phyloP scores from a whole-genome alignment of 1,139 yeast species.

The Candida freyschussii region DNA sequence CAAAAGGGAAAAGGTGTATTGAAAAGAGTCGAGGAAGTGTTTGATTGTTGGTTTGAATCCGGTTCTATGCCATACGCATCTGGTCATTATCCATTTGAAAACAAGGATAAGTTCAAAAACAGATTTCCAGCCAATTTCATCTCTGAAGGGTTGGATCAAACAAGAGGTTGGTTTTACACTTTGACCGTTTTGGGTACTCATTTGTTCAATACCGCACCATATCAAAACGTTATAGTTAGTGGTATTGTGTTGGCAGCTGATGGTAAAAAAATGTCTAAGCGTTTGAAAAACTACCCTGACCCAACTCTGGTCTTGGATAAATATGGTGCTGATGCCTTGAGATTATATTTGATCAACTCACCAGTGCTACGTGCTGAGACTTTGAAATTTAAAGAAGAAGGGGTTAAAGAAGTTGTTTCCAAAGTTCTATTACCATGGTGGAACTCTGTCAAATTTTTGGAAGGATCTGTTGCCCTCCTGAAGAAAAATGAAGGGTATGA shows the following conservation, averaged over 20 bases:
- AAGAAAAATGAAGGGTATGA: constrained; percentile 70
- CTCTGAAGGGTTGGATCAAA: constrained; percentile 98
- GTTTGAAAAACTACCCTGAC: constrained; percentile 97
- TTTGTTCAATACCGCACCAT: constrained; percentile 87
- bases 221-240: constrained; percentile 89
- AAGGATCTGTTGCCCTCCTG: constrained; percentile 84
- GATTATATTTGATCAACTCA: constrained; percentile 92
- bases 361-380: constrained; percentile 97
- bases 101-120: constrained; percentile 57
- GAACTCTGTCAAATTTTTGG: constrained; percentile 94
- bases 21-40: constrained; percentile 93
- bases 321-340: constrained; percentile 97
- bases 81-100: constrained; percentile 94
- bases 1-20: constrained; percentile 80
- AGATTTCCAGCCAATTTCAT: constrained; percentile 96
- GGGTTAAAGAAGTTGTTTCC: constrained; percentile 95
- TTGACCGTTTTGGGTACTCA: constrained; percentile 94
- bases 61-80: constrained; percentile 99
- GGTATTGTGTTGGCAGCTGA: constrained; percentile 97
- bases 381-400: constrained; percentile 94
- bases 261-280: constrained; percentile 99
- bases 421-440: constrained; percentile 97
- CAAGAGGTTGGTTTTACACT: constrained; percentile 99
- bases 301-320: constrained; percentile 75
- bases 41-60: constrained; percentile 99